A percentile compares a stretch with the other conserved stretches of the same genome.
Conservation (phyloP, 2,329 filamentous ascomycete genomes). For the Ilyonectria mors-panacis region DNA sequence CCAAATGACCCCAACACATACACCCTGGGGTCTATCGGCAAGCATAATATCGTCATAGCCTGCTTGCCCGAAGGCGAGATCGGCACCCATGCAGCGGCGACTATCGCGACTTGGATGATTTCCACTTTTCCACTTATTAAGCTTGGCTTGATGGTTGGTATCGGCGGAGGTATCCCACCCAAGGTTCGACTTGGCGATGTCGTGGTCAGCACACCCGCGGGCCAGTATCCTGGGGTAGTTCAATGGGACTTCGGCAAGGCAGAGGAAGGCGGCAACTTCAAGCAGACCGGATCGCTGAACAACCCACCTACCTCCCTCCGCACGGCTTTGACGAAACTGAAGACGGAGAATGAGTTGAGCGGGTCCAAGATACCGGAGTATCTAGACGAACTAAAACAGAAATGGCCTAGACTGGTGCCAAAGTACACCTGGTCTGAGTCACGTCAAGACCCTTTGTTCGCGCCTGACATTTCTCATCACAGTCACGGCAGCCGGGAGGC, state of each 20-base stretch:
- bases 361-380: slow-evolving; percentile 19
- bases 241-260: neutral
- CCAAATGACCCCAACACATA: slow-evolving; percentile 21
- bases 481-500: too few relatives aligned
- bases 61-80: neutral
- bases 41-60: neutral
- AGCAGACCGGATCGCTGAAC: slow-evolving; percentile 21
- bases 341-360: too few relatives aligned
- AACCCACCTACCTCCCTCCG: neutral
- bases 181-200: too few relatives aligned
- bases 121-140: neutral
- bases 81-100: neutral
- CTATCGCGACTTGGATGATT: neutral
- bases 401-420: slow-evolving; percentile 17
- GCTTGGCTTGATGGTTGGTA: neutral
- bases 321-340: neutral
- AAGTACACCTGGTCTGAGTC: neutral
- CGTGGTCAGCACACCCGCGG: neutral
- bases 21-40: slow-evolving; percentile 4
- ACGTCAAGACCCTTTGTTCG: too few relatives aligned
- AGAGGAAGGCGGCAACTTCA: too few relatives aligned
- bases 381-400: slow-evolving; percentile 13
- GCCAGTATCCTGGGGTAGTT: neutral
- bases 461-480: too few relatives aligned
- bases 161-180: neutral